Conservation (phyloP, 2,329 filamentous ascomycete species). For the Immersiporthe knoxdaviesiana region DNA sequence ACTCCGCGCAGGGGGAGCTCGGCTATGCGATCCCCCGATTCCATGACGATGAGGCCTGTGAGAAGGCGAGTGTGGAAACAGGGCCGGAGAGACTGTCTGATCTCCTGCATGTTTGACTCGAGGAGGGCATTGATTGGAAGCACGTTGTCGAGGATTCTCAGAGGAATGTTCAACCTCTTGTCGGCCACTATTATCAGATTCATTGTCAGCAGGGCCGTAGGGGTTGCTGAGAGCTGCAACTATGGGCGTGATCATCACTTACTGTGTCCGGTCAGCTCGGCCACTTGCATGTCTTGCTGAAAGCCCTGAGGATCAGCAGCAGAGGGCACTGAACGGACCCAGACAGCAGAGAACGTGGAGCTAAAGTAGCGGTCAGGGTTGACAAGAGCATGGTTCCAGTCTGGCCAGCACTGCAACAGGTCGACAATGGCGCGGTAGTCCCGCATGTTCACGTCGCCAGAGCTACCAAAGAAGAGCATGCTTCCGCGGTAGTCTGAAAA, state of each 20-base stretch:
- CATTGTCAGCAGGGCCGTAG: not conserved
- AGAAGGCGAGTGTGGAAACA: not conserved
- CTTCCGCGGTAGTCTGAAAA: conserved; percentile 13
- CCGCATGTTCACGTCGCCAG: conserved; percentile 22
- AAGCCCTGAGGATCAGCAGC: not conserved
- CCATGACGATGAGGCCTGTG: not conserved
- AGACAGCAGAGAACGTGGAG: conserved; percentile 72
- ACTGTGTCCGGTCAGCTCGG: not conserved
- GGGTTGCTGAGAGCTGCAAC: too few species aligned
- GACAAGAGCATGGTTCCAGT: conserved; percentile 6
- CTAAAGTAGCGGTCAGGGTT: conserved; percentile 12
- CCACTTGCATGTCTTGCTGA: not conserved
- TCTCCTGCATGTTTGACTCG: not conserved
- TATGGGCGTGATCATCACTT: not conserved
- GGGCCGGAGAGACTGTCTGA: not conserved
- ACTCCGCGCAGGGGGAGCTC: not conserved
- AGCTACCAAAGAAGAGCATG: conserved; percentile 1
- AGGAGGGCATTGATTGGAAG: not conserved
- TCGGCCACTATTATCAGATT: not conserved
- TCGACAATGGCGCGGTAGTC: conserved; percentile 27
- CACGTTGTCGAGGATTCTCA: not conserved
- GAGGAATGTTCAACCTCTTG: not conserved
- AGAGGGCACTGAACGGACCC: conserved; percentile 39
- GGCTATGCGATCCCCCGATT: not conserved
- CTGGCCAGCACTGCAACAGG: conserved; percentile 15